These are phyloP conservation scores for Ustilaginoidea virens DNA, from an alignment of 2,329 filamentous ascomycete species.

Conservation along the genomic window DNA sequence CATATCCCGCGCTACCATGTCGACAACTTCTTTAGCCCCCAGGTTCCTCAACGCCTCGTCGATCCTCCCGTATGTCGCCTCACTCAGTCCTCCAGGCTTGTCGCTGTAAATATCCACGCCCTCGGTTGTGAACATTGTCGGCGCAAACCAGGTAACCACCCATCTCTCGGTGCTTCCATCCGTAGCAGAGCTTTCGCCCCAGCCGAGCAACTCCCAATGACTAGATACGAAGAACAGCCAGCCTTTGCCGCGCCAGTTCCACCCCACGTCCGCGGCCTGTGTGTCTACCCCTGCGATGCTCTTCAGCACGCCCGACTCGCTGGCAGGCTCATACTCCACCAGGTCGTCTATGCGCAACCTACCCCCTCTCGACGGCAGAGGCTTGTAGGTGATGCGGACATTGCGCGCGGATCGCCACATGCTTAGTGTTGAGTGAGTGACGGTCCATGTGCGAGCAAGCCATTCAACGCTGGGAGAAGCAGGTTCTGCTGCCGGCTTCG, in stretches of 20 bases:
- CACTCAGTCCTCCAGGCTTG: conserved; percentile 40
- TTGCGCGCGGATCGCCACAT: conserved; percentile 76
- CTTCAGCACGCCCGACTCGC: conserved; percentile 33
- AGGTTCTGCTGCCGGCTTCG: conserved; percentile 11
- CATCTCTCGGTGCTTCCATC: conserved; percentile 39
- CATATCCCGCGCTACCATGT: conserved; percentile 33
- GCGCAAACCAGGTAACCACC: conserved; percentile 74
- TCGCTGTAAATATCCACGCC: conserved; percentile 67
- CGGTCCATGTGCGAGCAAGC: conserved; percentile 53
- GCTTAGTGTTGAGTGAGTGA: conserved; percentile 59
- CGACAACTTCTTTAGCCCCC: conserved; percentile 39
- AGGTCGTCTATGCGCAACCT: conserved; percentile 48
- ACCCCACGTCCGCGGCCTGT: conserved; percentile 22
- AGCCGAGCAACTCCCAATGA: conserved; percentile 73
- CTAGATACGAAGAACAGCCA: conserved; percentile 55
- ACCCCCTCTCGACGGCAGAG: conserved; percentile 26
- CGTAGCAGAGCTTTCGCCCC: conserved; percentile 37
- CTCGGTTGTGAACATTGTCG: conserved; percentile 69
- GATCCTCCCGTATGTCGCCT: conserved; percentile 40
- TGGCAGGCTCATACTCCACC: conserved; percentile 50
- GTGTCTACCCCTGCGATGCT: conserved; percentile 51
- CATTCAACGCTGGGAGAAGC: conserved; percentile 37
- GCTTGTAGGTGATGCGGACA: conserved; percentile 61
- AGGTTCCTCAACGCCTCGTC: conserved; percentile 28
- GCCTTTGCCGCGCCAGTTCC: conserved; percentile 69